phyloP scores from a whole-genome alignment of 73 alveolate species.

The Symbiodinium pilosum region DNA sequence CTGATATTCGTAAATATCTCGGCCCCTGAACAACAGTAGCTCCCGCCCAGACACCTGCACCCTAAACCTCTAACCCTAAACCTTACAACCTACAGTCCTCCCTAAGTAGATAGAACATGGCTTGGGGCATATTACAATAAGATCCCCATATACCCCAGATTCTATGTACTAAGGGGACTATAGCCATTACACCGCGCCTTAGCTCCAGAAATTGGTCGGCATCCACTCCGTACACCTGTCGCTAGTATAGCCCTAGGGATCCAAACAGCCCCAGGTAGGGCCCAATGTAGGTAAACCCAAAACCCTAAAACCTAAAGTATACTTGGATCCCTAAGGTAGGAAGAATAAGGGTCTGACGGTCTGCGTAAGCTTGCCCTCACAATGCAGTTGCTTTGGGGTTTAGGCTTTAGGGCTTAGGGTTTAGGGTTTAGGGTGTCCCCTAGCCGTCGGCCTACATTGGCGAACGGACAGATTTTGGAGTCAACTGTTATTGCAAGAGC shows the following conservation, averaged over 20 bases:
- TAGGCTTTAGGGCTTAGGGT: neutral
- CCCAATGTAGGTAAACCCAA: neutral
- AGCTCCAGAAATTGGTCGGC: conserved; percentile 87
- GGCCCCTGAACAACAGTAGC: too few species aligned
- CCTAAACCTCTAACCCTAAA: neutral
- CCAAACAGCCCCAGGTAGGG: neutral
- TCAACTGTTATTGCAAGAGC: too few species aligned
- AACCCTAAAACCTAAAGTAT: neutral
- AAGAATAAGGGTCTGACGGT: too few species aligned
- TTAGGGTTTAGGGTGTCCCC: neutral
- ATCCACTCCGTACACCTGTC: conserved; percentile 71
- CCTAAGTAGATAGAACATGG: too few species aligned
- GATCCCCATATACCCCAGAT: too few species aligned
- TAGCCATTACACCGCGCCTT: conserved; percentile 25
- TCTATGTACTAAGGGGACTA: too few species aligned
- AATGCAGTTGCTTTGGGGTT: neutral
- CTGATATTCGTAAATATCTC: too few species aligned
- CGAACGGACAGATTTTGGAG: too few species aligned
- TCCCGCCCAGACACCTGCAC: neutral
- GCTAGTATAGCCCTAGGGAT: neutral
- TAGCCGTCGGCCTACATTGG: neutral
- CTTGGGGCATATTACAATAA: too few species aligned
- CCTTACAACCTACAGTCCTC: too few species aligned
- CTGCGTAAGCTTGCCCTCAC: too few species aligned
- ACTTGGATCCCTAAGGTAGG: neutral